Percentiles rank a stretch among this genome's conserved stretches.
Conservation (phyloP, 1,139 yeast genomes). For the Sugiyamaella neomexicana region DNA sequence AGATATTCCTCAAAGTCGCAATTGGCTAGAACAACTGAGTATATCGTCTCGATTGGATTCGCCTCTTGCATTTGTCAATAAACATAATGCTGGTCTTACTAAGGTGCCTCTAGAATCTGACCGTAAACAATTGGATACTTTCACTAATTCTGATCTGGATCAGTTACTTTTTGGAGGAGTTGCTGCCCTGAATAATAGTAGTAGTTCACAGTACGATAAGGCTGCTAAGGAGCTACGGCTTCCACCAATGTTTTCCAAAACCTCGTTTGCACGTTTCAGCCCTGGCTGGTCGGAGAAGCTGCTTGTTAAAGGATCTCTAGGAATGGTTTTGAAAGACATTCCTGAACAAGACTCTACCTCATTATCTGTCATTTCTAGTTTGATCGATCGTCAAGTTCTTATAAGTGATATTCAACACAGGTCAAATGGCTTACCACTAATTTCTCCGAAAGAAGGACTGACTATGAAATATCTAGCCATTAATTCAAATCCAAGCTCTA, state of each 20-base stretch:
- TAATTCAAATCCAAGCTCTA: slow-evolving; percentile 11
- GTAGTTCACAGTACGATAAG: slow-evolving; percentile 27
- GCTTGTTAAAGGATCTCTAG: slow-evolving; percentile 11
- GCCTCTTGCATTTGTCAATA: slow-evolving; percentile 18
- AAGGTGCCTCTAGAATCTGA: neutral
- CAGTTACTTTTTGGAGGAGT: slow-evolving; percentile 55
- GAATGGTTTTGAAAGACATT: neutral
- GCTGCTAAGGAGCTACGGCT: slow-evolving; percentile 32
- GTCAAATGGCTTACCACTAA: slow-evolving; percentile 22
- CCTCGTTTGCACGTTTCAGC: slow-evolving; percentile 30
- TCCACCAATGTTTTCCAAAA: slow-evolving; percentile 25
- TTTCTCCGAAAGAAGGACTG: slow-evolving; percentile 23
- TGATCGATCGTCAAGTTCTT: slow-evolving; percentile 1
- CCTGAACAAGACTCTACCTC: slow-evolving; percentile 5
- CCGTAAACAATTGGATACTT: slow-evolving; percentile 11
- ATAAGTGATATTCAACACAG: slow-evolving; percentile 19
- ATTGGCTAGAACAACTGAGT: slow-evolving; percentile 27
- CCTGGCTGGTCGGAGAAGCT: slow-evolving; percentile 23
- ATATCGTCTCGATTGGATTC: slow-evolving; percentile 25
- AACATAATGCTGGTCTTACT: neutral
- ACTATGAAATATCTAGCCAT: slow-evolving; percentile 25
- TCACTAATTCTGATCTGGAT: slow-evolving; percentile 47
- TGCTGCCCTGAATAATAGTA: slow-evolving; percentile 25
- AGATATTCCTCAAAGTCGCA: slow-evolving; percentile 2
- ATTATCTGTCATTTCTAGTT: neutral